Conservation (phyloP, 164 flowering plant species). For the Houttuynia cordata region DNA sequence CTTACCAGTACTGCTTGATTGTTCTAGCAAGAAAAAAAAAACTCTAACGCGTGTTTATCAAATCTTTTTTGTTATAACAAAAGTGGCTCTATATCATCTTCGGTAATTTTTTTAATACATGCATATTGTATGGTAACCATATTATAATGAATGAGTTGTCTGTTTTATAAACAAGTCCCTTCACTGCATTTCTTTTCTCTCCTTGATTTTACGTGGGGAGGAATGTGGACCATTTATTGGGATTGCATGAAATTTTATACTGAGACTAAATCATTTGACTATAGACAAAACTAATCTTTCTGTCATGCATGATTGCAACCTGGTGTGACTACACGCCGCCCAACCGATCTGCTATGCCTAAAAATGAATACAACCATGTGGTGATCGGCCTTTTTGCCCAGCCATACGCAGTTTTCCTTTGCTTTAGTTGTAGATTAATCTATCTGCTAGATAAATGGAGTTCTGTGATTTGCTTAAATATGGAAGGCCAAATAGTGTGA, state of each 20-base stretch:
- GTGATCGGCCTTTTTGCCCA: constrained; percentile 12
- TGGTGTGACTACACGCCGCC: constrained; percentile 40
- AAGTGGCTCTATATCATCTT: too few species aligned
- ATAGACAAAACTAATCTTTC: constrained; percentile 32
- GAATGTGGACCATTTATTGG: constrained; percentile 14
- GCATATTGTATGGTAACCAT: too few species aligned
- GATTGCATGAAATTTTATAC: constrained; percentile 7
- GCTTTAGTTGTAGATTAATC: neutral
- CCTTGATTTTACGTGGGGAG: too few species aligned
- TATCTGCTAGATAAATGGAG: neutral
- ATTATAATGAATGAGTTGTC: neutral
- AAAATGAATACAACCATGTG: constrained; percentile 17
- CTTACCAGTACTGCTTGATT: too few species aligned
- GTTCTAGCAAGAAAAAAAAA: too few species aligned
- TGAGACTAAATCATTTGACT: constrained; percentile 9
- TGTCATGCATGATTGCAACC: constrained; percentile 65
- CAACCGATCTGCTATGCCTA: constrained; percentile 16
- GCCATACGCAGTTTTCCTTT: constrained; percentile 1
- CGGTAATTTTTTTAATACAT: too few species aligned
- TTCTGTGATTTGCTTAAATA: too few species aligned
- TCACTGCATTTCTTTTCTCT: too few species aligned
- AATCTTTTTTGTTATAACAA: too few species aligned
- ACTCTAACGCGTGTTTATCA: too few species aligned
- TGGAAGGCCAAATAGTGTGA: too few species aligned
- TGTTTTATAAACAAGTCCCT: too few species aligned